Base-by-base conservation (phyloP, 164 flowering plant genomes). In the Akebia trifoliata region DNA sequence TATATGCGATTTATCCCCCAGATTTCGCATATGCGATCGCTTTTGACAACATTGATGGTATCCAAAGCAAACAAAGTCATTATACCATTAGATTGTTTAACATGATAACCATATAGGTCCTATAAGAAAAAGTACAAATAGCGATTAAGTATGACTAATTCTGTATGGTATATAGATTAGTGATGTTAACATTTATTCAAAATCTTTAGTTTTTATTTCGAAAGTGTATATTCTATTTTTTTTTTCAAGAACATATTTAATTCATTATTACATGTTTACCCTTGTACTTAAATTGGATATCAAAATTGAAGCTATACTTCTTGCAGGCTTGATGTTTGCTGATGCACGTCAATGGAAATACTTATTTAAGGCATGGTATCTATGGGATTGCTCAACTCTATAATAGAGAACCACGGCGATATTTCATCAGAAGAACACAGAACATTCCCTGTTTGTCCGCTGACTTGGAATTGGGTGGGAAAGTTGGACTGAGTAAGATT, bases 261-360 rank as follows among this genome's bases (percentile, higher is more conserved):
- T 26, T 51, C 17, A 35, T 21, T 53, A 36, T 8, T 53, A 8
- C 39, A 1, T 35, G 31, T 30, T 35, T 53, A 37, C 38, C 43
- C 43, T 35, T 35, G 43, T 25, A 11, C 38, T 15, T 22, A 22
- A 28, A 53, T 24, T 53, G 43, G 26, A 34, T 24, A 20, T 34
- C 48, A 39, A 55, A 24, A 39, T 8, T 29, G 26, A 40, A 34
- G 25, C 8, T 22, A 5, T 62, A 21, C 53, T 35, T 18, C 4
- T 57, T 66, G 68, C 74, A 77, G 78, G 68, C 10, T 53, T 56
- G 63, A 61, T 60, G 53, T 51, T 34, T 48, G 36, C 54, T 38
- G 34, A 75, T 78, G 80, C 65, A 56, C 12, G 45, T 53, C 46
- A 20, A 56, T 54, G 12, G 50, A 14, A 64, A 56, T 45, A 50